phyloP scores from a whole-genome alignment of 176 grass and related monocot species.

The Alopecurus myosuroides region DNA sequence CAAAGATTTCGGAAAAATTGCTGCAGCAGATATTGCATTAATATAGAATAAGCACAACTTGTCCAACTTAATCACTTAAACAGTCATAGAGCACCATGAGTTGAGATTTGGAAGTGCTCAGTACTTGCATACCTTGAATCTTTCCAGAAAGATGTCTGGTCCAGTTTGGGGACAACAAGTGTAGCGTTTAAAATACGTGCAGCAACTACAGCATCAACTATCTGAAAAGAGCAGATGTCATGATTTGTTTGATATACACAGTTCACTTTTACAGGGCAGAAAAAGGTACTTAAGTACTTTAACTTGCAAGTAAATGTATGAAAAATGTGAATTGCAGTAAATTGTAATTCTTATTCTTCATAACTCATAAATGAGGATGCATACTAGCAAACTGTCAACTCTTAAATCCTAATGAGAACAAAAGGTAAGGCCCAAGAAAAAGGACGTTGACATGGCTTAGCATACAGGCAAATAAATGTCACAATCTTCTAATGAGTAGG shows the following conservation, averaged over 20 bases:
- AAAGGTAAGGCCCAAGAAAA: background rate
- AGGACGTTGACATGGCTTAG: background rate
- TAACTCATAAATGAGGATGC: slow-evolving; percentile 7
- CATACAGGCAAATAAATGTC: background rate
- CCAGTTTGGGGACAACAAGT: slow-evolving; percentile 58
- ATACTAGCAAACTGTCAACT: background rate
- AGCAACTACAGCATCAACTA: slow-evolving; percentile 67
- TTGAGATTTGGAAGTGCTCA: background rate
- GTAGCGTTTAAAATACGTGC: slow-evolving; percentile 61
- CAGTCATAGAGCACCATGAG: background rate
- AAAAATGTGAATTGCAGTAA: background rate
- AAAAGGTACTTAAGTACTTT: background rate
- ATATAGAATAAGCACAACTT: background rate
- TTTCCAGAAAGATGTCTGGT: slow-evolving; percentile 75
- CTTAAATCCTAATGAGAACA: background rate
- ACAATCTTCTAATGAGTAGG: background rate
- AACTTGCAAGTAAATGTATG: background rate
- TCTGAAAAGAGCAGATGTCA: slow-evolving; percentile 38
- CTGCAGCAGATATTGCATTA: slow-evolving; percentile 29
- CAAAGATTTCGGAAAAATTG: slow-evolving; percentile 68
- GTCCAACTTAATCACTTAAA: background rate
- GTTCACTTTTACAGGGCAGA: background rate
- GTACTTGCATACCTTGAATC: slow-evolving; percentile 51
- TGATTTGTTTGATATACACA: background rate
- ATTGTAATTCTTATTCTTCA: background rate